Percentiles rank a stretch among this genome's conserved stretches.
Conservation (phyloP, 2,329 filamentous ascomycete genomes). For the Diaporthe citriasiana region DNA sequence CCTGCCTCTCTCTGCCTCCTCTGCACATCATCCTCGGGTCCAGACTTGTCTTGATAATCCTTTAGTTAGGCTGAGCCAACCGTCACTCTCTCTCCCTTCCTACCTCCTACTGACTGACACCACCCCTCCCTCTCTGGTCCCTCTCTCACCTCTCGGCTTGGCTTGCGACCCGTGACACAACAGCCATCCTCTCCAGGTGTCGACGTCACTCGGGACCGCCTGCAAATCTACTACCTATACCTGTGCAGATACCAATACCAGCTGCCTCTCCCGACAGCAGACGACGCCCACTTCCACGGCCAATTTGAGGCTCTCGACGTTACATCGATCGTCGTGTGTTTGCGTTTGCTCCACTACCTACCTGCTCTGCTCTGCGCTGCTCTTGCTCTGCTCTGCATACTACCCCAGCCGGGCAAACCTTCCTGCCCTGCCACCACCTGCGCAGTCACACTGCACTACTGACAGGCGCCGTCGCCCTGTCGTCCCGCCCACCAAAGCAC, state of each 20-base stretch:
- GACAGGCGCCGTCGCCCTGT: neutral
- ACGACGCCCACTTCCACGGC: slow-evolving; percentile 12
- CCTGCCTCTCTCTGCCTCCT: neutral
- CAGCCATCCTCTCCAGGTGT: slow-evolving; percentile 11
- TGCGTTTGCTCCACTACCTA: slow-evolving; percentile 18
- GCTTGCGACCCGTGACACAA: slow-evolving; percentile 32
- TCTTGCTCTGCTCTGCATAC: slow-evolving; percentile 10
- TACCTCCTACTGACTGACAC: slow-evolving; percentile 8
- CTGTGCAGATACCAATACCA: neutral
- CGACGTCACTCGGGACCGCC: slow-evolving; percentile 36
- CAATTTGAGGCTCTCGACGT: slow-evolving; percentile 28
- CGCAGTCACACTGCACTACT: slow-evolving; percentile 2
- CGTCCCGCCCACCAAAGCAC: neutral
- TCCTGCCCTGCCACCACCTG: slow-evolving; percentile 21
- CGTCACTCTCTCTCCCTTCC: slow-evolving; percentile 2
- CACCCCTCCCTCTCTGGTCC: slow-evolving; percentile 5
- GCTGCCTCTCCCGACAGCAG: slow-evolving; percentile 11
- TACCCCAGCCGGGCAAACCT: neutral
- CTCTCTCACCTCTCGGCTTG: slow-evolving; percentile 21
- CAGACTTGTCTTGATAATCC: slow-evolving; percentile 10
- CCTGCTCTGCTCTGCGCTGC: slow-evolving; percentile 9
- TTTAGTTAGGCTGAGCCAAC: slow-evolving; percentile 13
- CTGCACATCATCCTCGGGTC: neutral
- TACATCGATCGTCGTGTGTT: slow-evolving; percentile 25
- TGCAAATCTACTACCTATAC: slow-evolving; percentile 7